Evolutionary conservation across 2,329 filamentous ascomycete species (phyloP), one percentile per base, ranked within the genome.

Genomic region (Diplodia sapinea): DNA sequence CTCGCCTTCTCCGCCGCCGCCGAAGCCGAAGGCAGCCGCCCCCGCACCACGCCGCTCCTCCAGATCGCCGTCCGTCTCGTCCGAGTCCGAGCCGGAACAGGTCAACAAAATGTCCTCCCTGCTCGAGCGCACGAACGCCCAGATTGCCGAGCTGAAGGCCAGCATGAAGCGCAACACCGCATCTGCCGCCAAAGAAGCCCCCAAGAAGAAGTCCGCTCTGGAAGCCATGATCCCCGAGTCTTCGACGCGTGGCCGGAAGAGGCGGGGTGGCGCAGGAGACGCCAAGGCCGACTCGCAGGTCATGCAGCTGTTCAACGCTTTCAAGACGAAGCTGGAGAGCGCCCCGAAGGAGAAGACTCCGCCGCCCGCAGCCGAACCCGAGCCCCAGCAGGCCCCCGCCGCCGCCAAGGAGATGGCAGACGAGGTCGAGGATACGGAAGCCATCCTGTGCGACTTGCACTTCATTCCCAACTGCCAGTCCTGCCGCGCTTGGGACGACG

Each of bases 401-500:
- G 43, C n/a, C 43, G n/a, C 43, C 11, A 20, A 52, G 11, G 52
- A 59, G 11, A 43, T 54, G 43, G 5, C 23, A 26, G 72, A 73
- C 67, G 67, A 69, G 73, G 75, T 40, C 70, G 67, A 63, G 69
- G 84, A 85, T 20, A 89, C 89, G 2, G 88, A 91, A 76, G 89
- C 88, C 2, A 85, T 85, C 61, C 84, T 96, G 4, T 99, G 95
- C 75, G 95, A 98, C 77, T 81, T 99, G 43, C 95, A 99, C 77
- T 99, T 98, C 78, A 96, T 99, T 70, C 91, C 91, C 59, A 92
- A 96, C 73, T 99, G 95, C 78, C 93, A 97, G 76, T 97, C 93
- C 54, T 98, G 95, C 78, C 88, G 87, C 68, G 87, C 90, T 0
- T 97, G 94, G 93, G 87, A 89, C 64, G 88, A 47, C 43, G 43